Conservation (phyloP, 2,329 filamentous ascomycete species). For the Teratosphaeriaceae sp. region DNA sequence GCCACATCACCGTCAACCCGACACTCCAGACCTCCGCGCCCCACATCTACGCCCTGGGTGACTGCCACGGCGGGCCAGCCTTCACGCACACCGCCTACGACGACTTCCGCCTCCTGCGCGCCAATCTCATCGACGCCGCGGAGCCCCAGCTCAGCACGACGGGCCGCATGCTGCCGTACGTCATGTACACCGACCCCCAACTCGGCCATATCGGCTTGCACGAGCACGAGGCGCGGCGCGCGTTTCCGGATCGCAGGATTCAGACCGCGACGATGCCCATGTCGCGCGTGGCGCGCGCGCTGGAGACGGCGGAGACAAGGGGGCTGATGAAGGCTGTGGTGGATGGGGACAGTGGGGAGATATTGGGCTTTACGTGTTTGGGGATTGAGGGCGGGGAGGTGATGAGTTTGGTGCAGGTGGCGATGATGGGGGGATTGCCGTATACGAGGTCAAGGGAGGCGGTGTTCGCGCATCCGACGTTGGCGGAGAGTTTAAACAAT, state of each 20-base stretch:
- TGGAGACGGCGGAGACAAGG: slow-evolving; percentile 46
- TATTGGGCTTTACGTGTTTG: slow-evolving; percentile 48
- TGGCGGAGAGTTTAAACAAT: slow-evolving; percentile 48
- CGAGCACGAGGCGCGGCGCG: slow-evolving; percentile 33
- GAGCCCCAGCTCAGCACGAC: slow-evolving; percentile 20
- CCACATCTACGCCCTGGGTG: slow-evolving; percentile 45
- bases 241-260: slow-evolving; percentile 21
- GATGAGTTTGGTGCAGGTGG: slow-evolving; percentile 48
- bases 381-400: slow-evolving; percentile 48
- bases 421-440: slow-evolving; percentile 44
- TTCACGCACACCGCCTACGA: slow-evolving; percentile 54
- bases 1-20: slow-evolving; percentile 41
- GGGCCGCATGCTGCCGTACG: slow-evolving; percentile 39
- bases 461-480: slow-evolving; percentile 46
- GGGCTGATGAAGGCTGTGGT: slow-evolving; percentile 49
- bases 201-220: slow-evolving; percentile 48
- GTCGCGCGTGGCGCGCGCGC: slow-evolving; percentile 43
- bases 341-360: slow-evolving; percentile 42
- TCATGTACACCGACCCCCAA: slow-evolving; percentile 50
- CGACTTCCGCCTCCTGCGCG: slow-evolving; percentile 47
- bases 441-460: slow-evolving; percentile 42
- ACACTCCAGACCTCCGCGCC: slow-evolving; percentile 39
- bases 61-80: slow-evolving; percentile 46
- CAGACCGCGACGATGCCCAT: slow-evolving; percentile 47
- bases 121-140: slow-evolving; percentile 35